These are phyloP conservation scores for Trichoderma arundinaceum DNA, from an alignment of 2,329 filamentous ascomycete species.

Conservation along the genomic window DNA sequence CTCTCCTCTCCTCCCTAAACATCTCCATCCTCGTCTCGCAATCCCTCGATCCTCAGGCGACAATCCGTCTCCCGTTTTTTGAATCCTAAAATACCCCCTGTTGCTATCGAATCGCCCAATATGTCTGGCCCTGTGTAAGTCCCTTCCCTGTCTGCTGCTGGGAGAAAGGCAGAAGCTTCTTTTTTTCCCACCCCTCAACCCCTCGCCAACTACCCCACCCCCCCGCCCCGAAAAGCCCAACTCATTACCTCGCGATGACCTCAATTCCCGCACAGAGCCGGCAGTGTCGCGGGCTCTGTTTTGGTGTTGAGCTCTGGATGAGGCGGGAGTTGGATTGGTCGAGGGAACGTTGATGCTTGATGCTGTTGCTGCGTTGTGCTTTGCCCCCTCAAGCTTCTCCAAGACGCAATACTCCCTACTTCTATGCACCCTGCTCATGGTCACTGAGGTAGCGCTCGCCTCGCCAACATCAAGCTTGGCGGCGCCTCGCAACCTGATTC, in stretches of 20 bases:
- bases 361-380: neutral
- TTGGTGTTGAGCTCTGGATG: slow-evolving; percentile 25
- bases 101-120: slow-evolving; percentile 43
- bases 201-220: slow-evolving; percentile 46
- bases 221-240: slow-evolving; percentile 43
- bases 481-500: slow-evolving; percentile 55
- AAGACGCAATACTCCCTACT: slow-evolving; percentile 31
- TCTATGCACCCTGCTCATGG: slow-evolving; percentile 45
- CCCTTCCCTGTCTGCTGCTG: slow-evolving; percentile 22
- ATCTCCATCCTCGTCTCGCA: neutral
- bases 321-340: neutral
- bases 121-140: slow-evolving; percentile 75
- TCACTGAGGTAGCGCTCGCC: slow-evolving; percentile 66
- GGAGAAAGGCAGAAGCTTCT: slow-evolving; percentile 28
- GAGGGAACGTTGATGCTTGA: neutral
- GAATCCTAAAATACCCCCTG: neutral
- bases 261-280: slow-evolving; percentile 45
- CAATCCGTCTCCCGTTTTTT: neutral
- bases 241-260: slow-evolving; percentile 37
- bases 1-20: neutral
- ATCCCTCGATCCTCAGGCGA: too few relatives aligned
- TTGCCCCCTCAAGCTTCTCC: slow-evolving; percentile 9
- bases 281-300: slow-evolving; percentile 36
- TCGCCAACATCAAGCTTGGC: slow-evolving; percentile 75
- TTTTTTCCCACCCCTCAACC: slow-evolving; percentile 35